Conservation (phyloP, 192 early-diverging fungal genomes). For the Hyaloraphidium curvatum region DNA sequence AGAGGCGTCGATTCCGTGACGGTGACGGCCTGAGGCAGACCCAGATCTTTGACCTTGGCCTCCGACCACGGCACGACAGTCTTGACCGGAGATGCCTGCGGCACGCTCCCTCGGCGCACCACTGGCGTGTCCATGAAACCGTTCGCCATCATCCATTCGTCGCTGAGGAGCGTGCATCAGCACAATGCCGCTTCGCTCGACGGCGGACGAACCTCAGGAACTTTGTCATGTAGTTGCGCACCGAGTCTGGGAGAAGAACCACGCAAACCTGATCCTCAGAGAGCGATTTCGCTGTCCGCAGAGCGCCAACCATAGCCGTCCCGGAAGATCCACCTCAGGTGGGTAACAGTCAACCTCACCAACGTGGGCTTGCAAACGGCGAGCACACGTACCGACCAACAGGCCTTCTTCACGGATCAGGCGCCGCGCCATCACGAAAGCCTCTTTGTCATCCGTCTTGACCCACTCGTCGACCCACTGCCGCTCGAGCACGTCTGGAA, state of each 20-base stretch:
- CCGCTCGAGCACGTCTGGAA: slow-evolving; percentile 80
- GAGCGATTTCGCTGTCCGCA: slow-evolving; percentile 65
- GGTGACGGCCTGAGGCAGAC: slow-evolving; percentile 68
- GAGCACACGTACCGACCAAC: slow-evolving; percentile 49
- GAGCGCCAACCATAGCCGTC: slow-evolving; percentile 70
- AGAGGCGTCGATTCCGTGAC: slow-evolving; percentile 52
- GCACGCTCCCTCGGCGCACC: slow-evolving; percentile 42
- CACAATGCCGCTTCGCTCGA: not conserved
- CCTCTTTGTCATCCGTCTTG: slow-evolving; percentile 88
- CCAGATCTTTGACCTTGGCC: slow-evolving; percentile 31
- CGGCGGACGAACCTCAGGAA: slow-evolving; percentile 50
- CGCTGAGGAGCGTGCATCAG: slow-evolving; percentile 17
- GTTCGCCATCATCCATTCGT: slow-evolving; percentile 84
- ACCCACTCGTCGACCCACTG: slow-evolving; percentile 79
- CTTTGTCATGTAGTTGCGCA: slow-evolving; percentile 98
- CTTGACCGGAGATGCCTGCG: slow-evolving; percentile 42
- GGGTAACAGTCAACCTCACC: too few species aligned
- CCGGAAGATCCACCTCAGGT: slow-evolving; percentile 66
- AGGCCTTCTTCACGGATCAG: slow-evolving; percentile 95
- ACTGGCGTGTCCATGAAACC: slow-evolving; percentile 56
- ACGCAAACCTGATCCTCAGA: slow-evolving; percentile 78
- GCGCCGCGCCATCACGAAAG: slow-evolving; percentile 87
- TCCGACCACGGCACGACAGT: slow-evolving; percentile 56
- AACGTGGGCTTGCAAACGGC: too few species aligned
- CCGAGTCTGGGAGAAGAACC: slow-evolving; percentile 91